Evolutionary conservation across 371 early-diverging fungal species (phyloP).

Genomic region (Gilbertella persicaria): DNA sequence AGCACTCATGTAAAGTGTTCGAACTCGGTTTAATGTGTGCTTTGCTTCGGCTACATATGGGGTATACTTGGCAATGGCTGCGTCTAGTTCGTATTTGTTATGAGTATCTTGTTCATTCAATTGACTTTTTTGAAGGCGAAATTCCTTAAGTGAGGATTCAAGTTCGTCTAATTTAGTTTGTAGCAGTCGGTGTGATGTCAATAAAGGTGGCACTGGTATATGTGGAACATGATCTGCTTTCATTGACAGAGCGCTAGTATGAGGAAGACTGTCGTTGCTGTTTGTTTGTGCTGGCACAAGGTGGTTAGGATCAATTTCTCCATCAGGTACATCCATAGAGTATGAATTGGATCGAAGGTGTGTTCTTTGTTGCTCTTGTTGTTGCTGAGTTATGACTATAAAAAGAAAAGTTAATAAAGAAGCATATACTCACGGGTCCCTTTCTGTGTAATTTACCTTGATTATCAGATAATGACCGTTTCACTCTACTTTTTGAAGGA

Average conservation of each 20-base stretch:
- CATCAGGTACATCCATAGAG: slow-evolving; percentile 30
- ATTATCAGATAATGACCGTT: slow-evolving; percentile 4
- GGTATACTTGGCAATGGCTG: slow-evolving; percentile 36
- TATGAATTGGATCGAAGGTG: slow-evolving; percentile 15
- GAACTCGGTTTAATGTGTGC: slow-evolving; percentile 55
- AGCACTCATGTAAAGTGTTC: slow-evolving; percentile 59
- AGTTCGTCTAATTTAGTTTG: slow-evolving; percentile 41
- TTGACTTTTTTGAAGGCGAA: slow-evolving; percentile 12
- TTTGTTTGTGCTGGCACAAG: slow-evolving; percentile 54
- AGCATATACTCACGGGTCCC: too few species aligned
- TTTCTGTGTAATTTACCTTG: slow-evolving; percentile 4
- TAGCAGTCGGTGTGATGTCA: slow-evolving; percentile 54
- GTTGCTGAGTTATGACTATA: background rate
- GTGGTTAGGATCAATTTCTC: slow-evolving; percentile 41
- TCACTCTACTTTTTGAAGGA: slow-evolving; percentile 3
- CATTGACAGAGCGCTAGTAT: slow-evolving; percentile 18
- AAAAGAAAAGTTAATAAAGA: background rate
- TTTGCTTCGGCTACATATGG: slow-evolving; percentile 49
- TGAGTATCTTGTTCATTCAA: slow-evolving; percentile 38
- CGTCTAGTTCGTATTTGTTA: slow-evolving; percentile 4
- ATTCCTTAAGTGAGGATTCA: slow-evolving; percentile 20
- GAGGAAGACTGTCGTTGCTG: slow-evolving; percentile 42
- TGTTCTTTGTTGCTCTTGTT: background rate
- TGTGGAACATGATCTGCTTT: slow-evolving; percentile 47
- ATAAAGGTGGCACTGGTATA: slow-evolving; percentile 58